Evolutionary conservation across 495 filamentous ascomycete genomes (phyloP).

Genomic region (Lindgomyces ingoldianus): DNA sequence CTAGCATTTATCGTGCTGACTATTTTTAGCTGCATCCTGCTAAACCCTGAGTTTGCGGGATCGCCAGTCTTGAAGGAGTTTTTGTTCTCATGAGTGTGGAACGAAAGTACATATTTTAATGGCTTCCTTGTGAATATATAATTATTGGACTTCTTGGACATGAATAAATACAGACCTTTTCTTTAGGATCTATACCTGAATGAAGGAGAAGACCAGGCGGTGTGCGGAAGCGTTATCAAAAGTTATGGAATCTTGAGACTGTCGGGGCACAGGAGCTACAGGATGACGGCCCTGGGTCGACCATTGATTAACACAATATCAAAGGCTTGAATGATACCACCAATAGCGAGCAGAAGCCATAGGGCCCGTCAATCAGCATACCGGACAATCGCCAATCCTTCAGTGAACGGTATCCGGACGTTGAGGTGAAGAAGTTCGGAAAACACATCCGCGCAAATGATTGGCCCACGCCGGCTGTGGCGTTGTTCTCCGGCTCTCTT

Average conservation of each 20-base stretch:
- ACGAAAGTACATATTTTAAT: neutral
- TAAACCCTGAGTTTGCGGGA: slow-evolving; percentile 70
- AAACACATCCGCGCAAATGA: neutral
- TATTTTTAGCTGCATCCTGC: slow-evolving; percentile 58
- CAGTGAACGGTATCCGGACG: no score
- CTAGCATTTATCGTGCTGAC: slow-evolving; percentile 32
- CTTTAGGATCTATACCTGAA: neutral
- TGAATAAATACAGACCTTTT: neutral
- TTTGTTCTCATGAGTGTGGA: slow-evolving; percentile 51
- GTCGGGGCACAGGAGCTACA: no score
- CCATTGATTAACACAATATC: no score
- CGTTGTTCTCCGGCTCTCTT: neutral
- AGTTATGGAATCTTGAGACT: no score
- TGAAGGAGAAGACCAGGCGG: no score
- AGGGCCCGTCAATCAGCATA: no score
- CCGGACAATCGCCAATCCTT: no score
- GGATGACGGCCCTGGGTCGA: no score
- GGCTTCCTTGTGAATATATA: neutral
- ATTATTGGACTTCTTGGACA: neutral
- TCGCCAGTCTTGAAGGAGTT: slow-evolving; percentile 72
- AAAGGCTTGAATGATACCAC: no score
- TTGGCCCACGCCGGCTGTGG: neutral
- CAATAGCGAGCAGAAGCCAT: no score
- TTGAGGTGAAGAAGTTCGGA: neutral
- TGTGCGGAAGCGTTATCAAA: no score